These are phyloP conservation scores for Gossypium bickii DNA, from an alignment of 345 rosid genomes.

Conservation along the genomic window DNA sequence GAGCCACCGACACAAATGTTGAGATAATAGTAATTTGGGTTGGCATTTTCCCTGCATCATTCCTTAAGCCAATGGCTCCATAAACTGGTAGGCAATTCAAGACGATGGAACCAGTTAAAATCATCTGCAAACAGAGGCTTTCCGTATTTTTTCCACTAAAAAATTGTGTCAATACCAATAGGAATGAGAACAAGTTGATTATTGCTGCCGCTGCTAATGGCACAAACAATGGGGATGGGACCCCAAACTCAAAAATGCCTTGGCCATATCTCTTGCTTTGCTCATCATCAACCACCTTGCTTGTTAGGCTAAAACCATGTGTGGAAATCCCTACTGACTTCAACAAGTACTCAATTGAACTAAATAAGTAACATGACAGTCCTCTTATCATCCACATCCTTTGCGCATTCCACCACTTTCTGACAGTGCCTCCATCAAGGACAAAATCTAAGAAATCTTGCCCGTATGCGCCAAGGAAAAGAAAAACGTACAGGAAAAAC, in stretches of 20 bases:
- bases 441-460: slow-evolving; percentile 39
- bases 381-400: slow-evolving; percentile 54
- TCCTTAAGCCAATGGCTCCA: slow-evolving; percentile 56
- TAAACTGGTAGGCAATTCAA: slow-evolving; percentile 57
- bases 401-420: slow-evolving; percentile 70
- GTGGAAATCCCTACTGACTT: slow-evolving; percentile 41
- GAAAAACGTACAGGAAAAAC: slow-evolving; percentile 57
- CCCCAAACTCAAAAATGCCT: slow-evolving; percentile 58
- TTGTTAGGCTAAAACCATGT: slow-evolving; percentile 47
- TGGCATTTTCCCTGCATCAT: slow-evolving; percentile 50
- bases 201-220: slow-evolving; percentile 36
- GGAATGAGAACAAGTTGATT: slow-evolving; percentile 43
- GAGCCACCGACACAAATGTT: slow-evolving; percentile 25
- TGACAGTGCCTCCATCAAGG: slow-evolving; percentile 36
- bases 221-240: slow-evolving; percentile 46
- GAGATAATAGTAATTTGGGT: slow-evolving; percentile 25
- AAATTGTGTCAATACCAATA: slow-evolving; percentile 20
- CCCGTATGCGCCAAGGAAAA: slow-evolving; percentile 51
- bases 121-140: slow-evolving; percentile 32
- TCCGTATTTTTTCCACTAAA: slow-evolving; percentile 13
- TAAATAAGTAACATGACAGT: slow-evolving; percentile 33
- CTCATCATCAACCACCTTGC: slow-evolving; percentile 47
- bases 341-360: slow-evolving; percentile 39
- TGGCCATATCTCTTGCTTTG: slow-evolving; percentile 44
- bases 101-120: slow-evolving; percentile 36